Base-by-base conservation (phyloP, 108 stramenopile species). In the Schizochytrium sp. region DNA sequence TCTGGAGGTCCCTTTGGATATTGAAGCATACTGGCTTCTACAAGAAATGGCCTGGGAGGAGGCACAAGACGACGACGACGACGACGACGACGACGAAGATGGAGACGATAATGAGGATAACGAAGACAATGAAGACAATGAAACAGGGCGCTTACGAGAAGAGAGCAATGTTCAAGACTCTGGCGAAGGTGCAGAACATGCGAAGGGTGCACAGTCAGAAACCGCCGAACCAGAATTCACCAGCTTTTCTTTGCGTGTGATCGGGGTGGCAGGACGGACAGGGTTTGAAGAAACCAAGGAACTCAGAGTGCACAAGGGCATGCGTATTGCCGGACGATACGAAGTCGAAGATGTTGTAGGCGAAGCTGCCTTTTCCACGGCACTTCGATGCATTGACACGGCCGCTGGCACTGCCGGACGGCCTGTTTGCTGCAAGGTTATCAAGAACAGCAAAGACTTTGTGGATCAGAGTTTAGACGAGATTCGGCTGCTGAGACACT, bases 381-480 rank as follows among this genome's bases (percentile, higher is more conserved):
- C 99, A 8, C 95, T 98, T 88, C 92, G 96, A 57, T 97, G 97
- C 92, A 72, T 95, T 48, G 98, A 99, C 90, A 92, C 97, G 23
- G 87, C n/a, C 4, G 83, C 6, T 4, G 51, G n/a, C 8, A 44
- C 4, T 19, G 47, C 51, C n/a, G 94, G 95, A 87, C 93, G 95
- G 69, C 95, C 96, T 83, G 98, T 97, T 8, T 97, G 97, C 88
- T 91, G 98, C 51, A 99, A 99, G 91, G 96, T 99, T 5, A 97
- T 99, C 90, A 99, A 98, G 93, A 99, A 98, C 92, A 97, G 96
- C 63, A 99, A 99, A 91, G 99, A 99, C 91, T 98, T 97, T 92
- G 96, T 99, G 88, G 99, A 99, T 91, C 99, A 99, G 90, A 96
- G 95, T 5, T 90, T 99, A 72, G 99, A 99, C 90, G 99, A 99